phyloP scores from a whole-genome alignment of 2,329 filamentous ascomycete species.

The Sporothrix brasiliensis region DNA sequence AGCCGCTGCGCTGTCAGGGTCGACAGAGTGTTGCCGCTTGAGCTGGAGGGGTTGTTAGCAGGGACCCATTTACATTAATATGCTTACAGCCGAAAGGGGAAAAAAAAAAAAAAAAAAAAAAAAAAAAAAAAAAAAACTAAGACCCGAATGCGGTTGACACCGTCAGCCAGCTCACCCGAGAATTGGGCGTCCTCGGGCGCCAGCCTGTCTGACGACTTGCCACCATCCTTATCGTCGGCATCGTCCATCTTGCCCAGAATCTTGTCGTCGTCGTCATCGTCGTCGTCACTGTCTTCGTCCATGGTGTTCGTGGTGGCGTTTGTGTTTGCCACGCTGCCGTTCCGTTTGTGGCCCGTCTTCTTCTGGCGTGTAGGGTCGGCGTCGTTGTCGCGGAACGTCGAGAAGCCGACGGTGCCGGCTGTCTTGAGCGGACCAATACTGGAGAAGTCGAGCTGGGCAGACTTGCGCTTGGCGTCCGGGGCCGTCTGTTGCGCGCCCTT shows the following conservation, averaged over 20 bases:
- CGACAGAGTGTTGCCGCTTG: conserved; percentile 77
- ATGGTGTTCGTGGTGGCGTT: conserved; percentile 58
- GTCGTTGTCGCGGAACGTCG: conserved; percentile 77
- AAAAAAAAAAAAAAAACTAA: conserved; percentile 39
- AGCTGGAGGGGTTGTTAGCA: conserved; percentile 54
- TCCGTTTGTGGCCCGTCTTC: conserved; percentile 61
- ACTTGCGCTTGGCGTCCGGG: conserved; percentile 72
- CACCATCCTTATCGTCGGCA: conserved; percentile 58
- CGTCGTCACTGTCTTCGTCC: conserved; percentile 72
- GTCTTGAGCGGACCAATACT: conserved; percentile 82
- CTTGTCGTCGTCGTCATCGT: conserved; percentile 53
- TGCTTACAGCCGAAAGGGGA: too few species aligned
- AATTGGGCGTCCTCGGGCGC: conserved; percentile 72
- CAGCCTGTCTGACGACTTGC: conserved; percentile 59
- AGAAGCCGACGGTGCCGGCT: conserved; percentile 86
- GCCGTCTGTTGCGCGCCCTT: conserved; percentile 67
- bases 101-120: conserved; percentile 33
- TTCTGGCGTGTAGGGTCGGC: conserved; percentile 58
- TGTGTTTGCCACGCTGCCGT: conserved; percentile 51
- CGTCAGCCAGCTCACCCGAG: conserved; percentile 75
- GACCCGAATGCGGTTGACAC: conserved; percentile 80
- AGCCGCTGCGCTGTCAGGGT: conserved; percentile 57
- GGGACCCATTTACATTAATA: conserved; percentile 32
- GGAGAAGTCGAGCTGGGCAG: conserved; percentile 81
- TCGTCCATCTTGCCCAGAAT: conserved; percentile 68